Percentiles rank a stretch among this genome's conserved stretches.
Evolutionary conservation across 345 rosid genomes (phyloP).

Genomic region (Populus tremula): DNA sequence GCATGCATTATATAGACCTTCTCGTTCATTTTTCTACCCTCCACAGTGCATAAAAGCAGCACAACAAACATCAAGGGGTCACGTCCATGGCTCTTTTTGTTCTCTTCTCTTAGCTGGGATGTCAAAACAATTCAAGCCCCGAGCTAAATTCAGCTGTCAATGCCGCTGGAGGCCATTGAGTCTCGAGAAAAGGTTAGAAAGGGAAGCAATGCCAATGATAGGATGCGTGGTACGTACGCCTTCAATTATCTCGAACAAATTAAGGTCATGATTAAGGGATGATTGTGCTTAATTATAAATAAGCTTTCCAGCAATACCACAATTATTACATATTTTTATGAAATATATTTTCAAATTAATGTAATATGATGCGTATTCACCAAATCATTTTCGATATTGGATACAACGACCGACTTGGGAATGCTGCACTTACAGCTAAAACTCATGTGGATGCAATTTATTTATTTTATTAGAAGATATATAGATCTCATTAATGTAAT

Average conservation of each 20-base stretch:
- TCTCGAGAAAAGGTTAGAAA: slow-evolving; percentile 9
- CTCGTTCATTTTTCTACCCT: neutral
- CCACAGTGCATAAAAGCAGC: neutral
- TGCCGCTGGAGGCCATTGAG: slow-evolving; percentile 25
- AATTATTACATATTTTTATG: neutral
- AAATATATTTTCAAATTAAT: neutral
- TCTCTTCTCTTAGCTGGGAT: neutral
- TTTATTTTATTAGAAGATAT: too few species aligned
- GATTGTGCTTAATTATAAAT: slow-evolving; percentile 2
- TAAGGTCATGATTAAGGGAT: slow-evolving; percentile 19
- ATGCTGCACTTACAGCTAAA: neutral
- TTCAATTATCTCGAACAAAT: neutral
- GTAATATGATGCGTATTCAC: neutral
- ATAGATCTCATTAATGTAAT: too few species aligned
- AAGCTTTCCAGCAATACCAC: slow-evolving; percentile 1
- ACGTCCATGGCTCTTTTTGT: neutral
- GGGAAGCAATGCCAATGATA: slow-evolving; percentile 15
- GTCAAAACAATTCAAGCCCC: neutral
- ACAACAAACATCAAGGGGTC: slow-evolving; percentile 8
- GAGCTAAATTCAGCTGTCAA: slow-evolving; percentile 32
- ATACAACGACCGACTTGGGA: neutral
- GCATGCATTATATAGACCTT: neutral
- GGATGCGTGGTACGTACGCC: neutral
- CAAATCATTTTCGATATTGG: neutral
- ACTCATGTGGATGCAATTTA: neutral